phyloP scores from a whole-genome alignment of 352 stramenopile species.

The Phytophthora hibernalis region DNA sequence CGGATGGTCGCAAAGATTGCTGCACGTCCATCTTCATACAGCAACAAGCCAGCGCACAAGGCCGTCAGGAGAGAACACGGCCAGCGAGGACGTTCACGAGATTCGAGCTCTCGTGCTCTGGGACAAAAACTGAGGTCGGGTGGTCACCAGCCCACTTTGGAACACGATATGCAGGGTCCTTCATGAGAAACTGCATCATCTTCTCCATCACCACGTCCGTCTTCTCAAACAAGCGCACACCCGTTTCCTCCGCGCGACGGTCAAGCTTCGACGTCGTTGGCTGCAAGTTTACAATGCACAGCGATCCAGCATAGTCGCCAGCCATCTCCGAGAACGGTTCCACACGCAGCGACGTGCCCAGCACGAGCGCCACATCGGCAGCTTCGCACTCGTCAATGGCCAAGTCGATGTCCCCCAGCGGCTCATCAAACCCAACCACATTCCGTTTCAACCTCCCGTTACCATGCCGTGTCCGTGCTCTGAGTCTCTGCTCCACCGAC shows the following conservation, averaged over 20 bases:
- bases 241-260: constrained; percentile 65
- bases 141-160: constrained; percentile 69
- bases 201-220: constrained; percentile 83
- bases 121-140: constrained; percentile 64
- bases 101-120: constrained; percentile 76
- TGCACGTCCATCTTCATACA: background rate
- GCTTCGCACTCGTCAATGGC: constrained; percentile 85
- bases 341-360: constrained; percentile 79
- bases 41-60: background rate
- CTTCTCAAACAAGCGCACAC: constrained; percentile 73
- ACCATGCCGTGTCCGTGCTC: constrained; percentile 74
- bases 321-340: constrained; percentile 88
- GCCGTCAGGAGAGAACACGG: constrained; percentile 48
- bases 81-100: constrained; percentile 85
- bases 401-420: constrained; percentile 78
- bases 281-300: constrained; percentile 84
- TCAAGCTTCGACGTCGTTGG: constrained; percentile 77
- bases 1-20: background rate
- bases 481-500: constrained; percentile 61
- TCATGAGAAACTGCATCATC: constrained; percentile 73
- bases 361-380: constrained; percentile 76
- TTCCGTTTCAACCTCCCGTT: constrained; percentile 80
- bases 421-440: constrained; percentile 85
- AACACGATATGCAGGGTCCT: constrained; percentile 59
- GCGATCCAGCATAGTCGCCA: constrained; percentile 70